Conservation (phyloP, 2,329 filamentous ascomycete genomes). For the Peltaster fructicola region DNA sequence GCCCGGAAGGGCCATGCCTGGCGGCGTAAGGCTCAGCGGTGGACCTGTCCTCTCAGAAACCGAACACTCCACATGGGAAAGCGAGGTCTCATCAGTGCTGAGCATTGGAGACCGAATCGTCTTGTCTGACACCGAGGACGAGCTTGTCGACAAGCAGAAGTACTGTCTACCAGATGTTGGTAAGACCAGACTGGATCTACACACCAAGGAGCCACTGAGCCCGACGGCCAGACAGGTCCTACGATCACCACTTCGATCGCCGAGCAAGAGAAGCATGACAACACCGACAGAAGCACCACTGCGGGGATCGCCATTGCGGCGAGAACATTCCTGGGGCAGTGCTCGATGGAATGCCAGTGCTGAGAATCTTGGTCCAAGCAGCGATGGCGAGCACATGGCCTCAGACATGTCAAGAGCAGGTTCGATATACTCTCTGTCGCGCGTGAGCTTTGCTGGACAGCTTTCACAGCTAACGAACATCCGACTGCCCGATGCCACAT, state of each 20-base stretch:
- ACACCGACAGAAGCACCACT: background rate
- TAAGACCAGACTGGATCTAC: slow-evolving; percentile 33
- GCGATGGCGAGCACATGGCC: slow-evolving; percentile 48
- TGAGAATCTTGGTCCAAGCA: slow-evolving; percentile 27
- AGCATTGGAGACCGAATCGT: slow-evolving; percentile 37
- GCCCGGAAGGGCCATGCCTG: too few relatives aligned
- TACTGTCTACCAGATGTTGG: slow-evolving; percentile 55
- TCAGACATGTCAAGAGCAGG: slow-evolving; percentile 48
- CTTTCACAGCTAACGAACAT: slow-evolving; percentile 82
- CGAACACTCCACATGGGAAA: slow-evolving; percentile 22
- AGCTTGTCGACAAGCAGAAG: slow-evolving; percentile 51
- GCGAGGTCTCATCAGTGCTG: slow-evolving; percentile 29
- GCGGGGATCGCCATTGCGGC: background rate
- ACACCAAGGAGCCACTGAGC: slow-evolving; percentile 16
- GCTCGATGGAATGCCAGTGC: slow-evolving; percentile 5
- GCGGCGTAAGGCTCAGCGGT: slow-evolving; percentile 15
- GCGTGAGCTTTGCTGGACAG: slow-evolving; percentile 83
- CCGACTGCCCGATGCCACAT: slow-evolving; percentile 68
- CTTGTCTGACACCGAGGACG: slow-evolving; percentile 31
- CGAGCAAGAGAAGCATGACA: slow-evolving; percentile 15
- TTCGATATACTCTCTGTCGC: slow-evolving; percentile 85
- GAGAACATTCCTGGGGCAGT: slow-evolving; percentile 1
- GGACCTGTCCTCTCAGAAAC: slow-evolving; percentile 21
- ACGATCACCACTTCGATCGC: too few relatives aligned
- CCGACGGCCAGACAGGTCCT: slow-evolving; percentile 10